A percentile compares a stretch with the other conserved stretches of the same genome.
Evolutionary conservation across 345 rosid species (phyloP).

Genomic region (Leavenworthia alabamica): DNA sequence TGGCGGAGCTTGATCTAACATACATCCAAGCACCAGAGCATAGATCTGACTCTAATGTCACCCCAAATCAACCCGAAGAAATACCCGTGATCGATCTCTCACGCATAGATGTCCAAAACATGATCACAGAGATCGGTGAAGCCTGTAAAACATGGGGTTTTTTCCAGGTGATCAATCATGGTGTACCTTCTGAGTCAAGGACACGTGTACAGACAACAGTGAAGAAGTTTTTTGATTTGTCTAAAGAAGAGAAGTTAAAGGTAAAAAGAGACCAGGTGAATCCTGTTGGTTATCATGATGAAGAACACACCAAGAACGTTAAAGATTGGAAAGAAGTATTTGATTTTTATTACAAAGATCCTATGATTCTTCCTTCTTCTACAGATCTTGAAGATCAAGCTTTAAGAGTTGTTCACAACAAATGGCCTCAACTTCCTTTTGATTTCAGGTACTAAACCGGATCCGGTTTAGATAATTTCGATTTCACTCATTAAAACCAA

Average conservation of each 20-base stretch:
- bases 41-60: slow-evolving; percentile 29
- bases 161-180: slow-evolving; percentile 49
- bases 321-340: slow-evolving; percentile 70
- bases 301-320: slow-evolving; percentile 59
- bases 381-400: slow-evolving; percentile 34
- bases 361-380: slow-evolving; percentile 45
- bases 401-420: slow-evolving; percentile 35
- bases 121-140: slow-evolving; percentile 37
- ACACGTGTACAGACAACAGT: slow-evolving; percentile 25
- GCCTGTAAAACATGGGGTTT: slow-evolving; percentile 61
- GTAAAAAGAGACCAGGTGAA: slow-evolving; percentile 46
- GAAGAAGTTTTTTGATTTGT: slow-evolving; percentile 40
- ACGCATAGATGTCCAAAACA: slow-evolving; percentile 5
- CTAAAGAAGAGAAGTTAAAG: slow-evolving; percentile 45
- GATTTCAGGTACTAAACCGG: slow-evolving; percentile 36
- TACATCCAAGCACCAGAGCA: slow-evolving; percentile 41
- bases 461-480: neutral
- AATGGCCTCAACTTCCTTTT: slow-evolving; percentile 51
- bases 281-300: slow-evolving; percentile 51
- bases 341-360: slow-evolving; percentile 45
- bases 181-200: slow-evolving; percentile 35
- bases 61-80: slow-evolving; percentile 27
- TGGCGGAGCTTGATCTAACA: slow-evolving; percentile 40
- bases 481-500: neutral
- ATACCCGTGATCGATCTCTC: slow-evolving; percentile 50